phyloP scores from a whole-genome alignment of 192 early-diverging fungal species.

The Gigaspora rosea region DNA sequence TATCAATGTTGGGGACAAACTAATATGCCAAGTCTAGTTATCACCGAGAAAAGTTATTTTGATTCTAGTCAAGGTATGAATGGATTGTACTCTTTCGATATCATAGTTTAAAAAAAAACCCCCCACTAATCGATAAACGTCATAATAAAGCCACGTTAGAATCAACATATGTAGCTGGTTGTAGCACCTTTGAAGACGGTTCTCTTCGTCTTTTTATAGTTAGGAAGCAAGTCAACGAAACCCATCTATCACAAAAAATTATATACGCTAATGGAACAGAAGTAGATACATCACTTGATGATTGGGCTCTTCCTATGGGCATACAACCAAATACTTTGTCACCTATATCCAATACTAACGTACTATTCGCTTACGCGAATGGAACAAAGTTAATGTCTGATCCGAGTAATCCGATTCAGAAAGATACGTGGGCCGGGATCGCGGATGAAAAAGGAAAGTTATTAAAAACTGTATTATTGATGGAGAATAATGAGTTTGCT shows the following conservation, averaged over 20 bases:
- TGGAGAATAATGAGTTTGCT: not conserved
- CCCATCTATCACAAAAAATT: not conserved
- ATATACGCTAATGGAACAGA: not conserved
- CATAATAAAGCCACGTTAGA: not conserved
- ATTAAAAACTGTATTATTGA: not conserved
- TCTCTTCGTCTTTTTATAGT: not conserved
- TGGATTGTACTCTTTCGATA: not conserved
- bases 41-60: not conserved
- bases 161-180: not conserved
- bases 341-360: not conserved
- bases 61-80: not conserved
- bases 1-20: not conserved
- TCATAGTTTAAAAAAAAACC: not conserved
- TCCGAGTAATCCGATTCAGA: not conserved
- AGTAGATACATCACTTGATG: not conserved
- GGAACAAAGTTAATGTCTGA: not conserved
- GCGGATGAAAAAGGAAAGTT: constrained; percentile 11
- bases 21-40: not conserved
- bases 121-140: not conserved
- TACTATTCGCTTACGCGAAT: constrained; percentile 5
- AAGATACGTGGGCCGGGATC: constrained; percentile 16
- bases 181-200: not conserved
- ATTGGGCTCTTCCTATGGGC: not conserved
- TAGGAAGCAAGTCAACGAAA: not conserved
- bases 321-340: constrained; percentile 12